Evolutionary conservation across 495 filamentous ascomycete species (phyloP).

Genomic region (Cercophora scortea): DNA sequence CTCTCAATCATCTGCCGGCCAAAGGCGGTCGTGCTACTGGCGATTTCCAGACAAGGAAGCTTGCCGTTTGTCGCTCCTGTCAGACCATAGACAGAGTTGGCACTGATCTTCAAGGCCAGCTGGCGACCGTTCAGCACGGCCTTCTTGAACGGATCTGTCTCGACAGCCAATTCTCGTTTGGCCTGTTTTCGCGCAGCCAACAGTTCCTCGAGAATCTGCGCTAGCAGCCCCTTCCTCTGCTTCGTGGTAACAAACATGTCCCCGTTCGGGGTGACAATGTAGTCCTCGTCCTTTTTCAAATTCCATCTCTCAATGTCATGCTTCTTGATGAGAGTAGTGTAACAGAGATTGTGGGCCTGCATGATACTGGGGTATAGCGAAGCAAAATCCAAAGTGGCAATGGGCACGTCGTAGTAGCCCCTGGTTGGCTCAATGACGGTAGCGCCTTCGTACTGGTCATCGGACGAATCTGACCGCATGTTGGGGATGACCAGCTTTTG

Average conservation of each 20-base stretch:
- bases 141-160: conserved; percentile 95
- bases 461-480: conserved; percentile 49
- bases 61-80: conserved; percentile 96
- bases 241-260: conserved; percentile 89
- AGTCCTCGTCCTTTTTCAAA: conserved; percentile 81
- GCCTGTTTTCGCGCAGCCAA: conserved; percentile 83
- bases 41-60: conserved; percentile 88
- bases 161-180: conserved; percentile 81
- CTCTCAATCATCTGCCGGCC: conserved; percentile 98
- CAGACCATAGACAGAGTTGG: conserved; percentile 96
- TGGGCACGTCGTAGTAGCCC: conserved; percentile 87
- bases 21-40: conserved; percentile 91
- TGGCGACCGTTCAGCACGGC: conserved; percentile 97
- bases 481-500: conserved; percentile 93
- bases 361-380: conserved; percentile 98
- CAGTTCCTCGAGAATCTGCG: conserved; percentile 92
- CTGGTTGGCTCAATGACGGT: conserved; percentile 94
- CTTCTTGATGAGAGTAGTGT: conserved; percentile 88
- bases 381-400: conserved; percentile 97
- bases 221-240: conserved; percentile 82
- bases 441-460: conserved; percentile 93
- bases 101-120: conserved; percentile 90
- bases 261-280: conserved; percentile 88
- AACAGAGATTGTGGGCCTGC: conserved; percentile 97
- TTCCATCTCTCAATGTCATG: conserved; percentile 61